These are phyloP conservation scores for Diutina sp. DNA, from an alignment of 1,139 yeast genomes.

Conservation along the genomic window DNA sequence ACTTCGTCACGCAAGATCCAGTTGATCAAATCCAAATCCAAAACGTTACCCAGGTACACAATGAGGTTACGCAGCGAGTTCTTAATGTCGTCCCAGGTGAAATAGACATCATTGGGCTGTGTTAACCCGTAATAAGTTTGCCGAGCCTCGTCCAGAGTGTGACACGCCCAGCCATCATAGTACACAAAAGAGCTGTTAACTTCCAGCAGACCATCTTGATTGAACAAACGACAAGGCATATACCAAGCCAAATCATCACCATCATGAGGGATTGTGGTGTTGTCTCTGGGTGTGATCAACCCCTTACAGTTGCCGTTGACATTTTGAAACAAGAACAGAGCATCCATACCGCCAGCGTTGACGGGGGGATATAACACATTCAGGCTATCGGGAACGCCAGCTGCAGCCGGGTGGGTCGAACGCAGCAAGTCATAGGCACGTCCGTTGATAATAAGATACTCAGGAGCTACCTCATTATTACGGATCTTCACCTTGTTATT, in stretches of 20 bases:
- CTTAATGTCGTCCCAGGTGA: slow-evolving; percentile 78
- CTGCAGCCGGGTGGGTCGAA: slow-evolving; percentile 70
- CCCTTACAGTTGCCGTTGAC: slow-evolving; percentile 90
- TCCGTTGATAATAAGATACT: slow-evolving; percentile 71
- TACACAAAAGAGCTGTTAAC: slow-evolving; percentile 51
- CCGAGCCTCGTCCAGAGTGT: slow-evolving; percentile 62
- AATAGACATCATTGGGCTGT: slow-evolving; percentile 65
- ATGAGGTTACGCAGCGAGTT: slow-evolving; percentile 66
- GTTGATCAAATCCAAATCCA: slow-evolving; percentile 63
- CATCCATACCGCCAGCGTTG: slow-evolving; percentile 85
- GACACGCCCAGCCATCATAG: slow-evolving; percentile 86
- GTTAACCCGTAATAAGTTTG: slow-evolving; percentile 49
- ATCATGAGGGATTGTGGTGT: slow-evolving; percentile 58
- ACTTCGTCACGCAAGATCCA: slow-evolving; percentile 65
- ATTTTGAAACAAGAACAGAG: slow-evolving; percentile 81
- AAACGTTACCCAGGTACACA: slow-evolving; percentile 78
- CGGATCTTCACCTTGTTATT: slow-evolving; percentile 24
- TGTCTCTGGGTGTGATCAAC: slow-evolving; percentile 59
- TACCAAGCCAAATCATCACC: slow-evolving; percentile 79
- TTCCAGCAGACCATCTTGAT: slow-evolving; percentile 55
- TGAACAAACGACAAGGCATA: slow-evolving; percentile 75
- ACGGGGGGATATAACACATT: slow-evolving; percentile 74
- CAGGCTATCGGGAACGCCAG: slow-evolving; percentile 56
- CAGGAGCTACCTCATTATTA: slow-evolving; percentile 42
- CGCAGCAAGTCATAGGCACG: slow-evolving; percentile 58